A percentile compares a stretch with the other conserved stretches of the same genome.
Conservation (phyloP, 345 rosid genomes). For the Firmiana major region DNA sequence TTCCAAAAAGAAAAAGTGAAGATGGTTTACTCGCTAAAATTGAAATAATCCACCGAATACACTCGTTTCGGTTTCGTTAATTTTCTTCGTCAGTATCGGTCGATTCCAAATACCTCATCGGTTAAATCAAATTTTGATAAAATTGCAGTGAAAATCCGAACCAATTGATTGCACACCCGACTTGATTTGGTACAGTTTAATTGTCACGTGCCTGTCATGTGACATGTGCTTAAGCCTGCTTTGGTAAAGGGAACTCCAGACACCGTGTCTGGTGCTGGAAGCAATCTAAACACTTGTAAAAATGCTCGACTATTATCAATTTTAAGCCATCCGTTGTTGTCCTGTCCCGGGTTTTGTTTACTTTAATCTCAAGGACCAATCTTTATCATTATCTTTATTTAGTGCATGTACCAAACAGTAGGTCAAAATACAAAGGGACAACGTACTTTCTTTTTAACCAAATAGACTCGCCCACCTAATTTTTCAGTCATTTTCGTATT, state of each 20-base stretch:
- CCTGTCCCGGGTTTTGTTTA: background rate
- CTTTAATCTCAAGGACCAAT: background rate
- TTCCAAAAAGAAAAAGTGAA: too few species aligned
- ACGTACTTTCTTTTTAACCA: background rate
- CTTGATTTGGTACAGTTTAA: too few species aligned
- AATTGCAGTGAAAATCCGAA: too few species aligned
- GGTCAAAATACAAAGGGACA: background rate
- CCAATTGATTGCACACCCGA: too few species aligned
- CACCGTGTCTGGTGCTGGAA: slow-evolving; percentile 10
- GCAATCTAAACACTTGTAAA: background rate
- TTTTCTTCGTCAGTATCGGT: too few species aligned
- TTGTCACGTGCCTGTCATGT: slow-evolving; percentile 9
- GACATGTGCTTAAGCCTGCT: background rate
- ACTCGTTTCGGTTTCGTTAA: too few species aligned
- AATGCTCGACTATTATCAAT: background rate
- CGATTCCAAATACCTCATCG: too few species aligned
- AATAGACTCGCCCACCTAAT: background rate
- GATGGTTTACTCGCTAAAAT: too few species aligned
- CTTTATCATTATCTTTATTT: background rate
- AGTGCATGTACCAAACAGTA: background rate
- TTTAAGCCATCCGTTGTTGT: background rate
- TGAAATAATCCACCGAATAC: too few species aligned
- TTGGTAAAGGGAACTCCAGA: background rate
- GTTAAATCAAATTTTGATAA: too few species aligned
- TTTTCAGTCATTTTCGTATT: background rate